These are phyloP conservation scores for Ophiocordyceps camponoti-floridani DNA, from an alignment of 2,329 filamentous ascomycete species.

Conservation along the genomic window DNA sequence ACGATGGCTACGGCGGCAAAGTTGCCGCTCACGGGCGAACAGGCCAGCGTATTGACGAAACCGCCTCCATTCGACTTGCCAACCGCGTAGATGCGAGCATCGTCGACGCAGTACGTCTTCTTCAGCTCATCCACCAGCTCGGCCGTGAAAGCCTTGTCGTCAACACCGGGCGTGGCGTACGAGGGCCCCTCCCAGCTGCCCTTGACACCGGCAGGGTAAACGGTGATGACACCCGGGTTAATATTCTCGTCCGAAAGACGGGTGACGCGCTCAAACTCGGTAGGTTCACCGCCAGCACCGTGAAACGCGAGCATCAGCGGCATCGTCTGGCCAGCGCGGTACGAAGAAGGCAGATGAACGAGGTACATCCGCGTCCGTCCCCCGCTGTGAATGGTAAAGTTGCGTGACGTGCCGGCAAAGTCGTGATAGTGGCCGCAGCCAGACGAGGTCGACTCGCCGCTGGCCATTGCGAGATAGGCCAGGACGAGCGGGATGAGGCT, in stretches of 20 bases:
- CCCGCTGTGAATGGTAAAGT: slow-evolving; percentile 8
- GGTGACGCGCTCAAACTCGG: slow-evolving; percentile 14
- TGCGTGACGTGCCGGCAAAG: slow-evolving; percentile 6
- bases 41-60: slow-evolving; percentile 23
- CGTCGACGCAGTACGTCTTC: slow-evolving; percentile 19
- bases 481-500: neutral
- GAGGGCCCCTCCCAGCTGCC: slow-evolving; percentile 21
- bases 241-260: slow-evolving; percentile 19
- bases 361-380: slow-evolving; percentile 5
- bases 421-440: slow-evolving; percentile 7
- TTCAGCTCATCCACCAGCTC: slow-evolving; percentile 23
- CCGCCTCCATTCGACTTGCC: slow-evolving; percentile 27
- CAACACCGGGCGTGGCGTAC: slow-evolving; percentile 13
- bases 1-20: slow-evolving; percentile 23
- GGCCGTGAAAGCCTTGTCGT: slow-evolving; percentile 23
- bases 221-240: slow-evolving; percentile 17
- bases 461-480: neutral
- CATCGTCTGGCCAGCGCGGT: slow-evolving; percentile 13
- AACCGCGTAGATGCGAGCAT: slow-evolving; percentile 21
- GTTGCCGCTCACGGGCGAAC: slow-evolving; percentile 15
- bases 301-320: slow-evolving; percentile 29
- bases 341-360: slow-evolving; percentile 10
- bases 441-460: neutral
- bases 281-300: slow-evolving; percentile 18
- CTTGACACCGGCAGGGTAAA: slow-evolving; percentile 26